Evolutionary conservation across 2,329 filamentous ascomycete genomes (phyloP), one percentile per base, ranked within the genome.

Genomic region (Scorias spongiosa): DNA sequence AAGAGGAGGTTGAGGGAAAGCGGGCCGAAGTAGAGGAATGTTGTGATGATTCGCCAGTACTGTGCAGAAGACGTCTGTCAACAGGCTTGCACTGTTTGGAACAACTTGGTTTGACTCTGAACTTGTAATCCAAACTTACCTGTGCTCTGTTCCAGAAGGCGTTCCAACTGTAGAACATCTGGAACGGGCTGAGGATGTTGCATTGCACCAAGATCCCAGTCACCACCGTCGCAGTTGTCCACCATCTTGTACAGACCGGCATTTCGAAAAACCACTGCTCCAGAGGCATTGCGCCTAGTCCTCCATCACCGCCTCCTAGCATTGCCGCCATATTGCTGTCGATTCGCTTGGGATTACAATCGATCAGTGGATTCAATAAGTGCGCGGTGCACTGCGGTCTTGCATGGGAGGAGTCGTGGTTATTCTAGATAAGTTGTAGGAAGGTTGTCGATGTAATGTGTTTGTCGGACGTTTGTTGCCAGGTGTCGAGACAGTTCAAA

Each of bases 221-320:
- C 46, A 86, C 69, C 37, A 96, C 79, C 0, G 88, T 93, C 4
- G 88, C 87, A 18, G 86, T 88, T 17, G 91, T 96, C 91, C 91
- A 98, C 81, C 84, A 93, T 48, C 91, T 74, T 32, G 91, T 98
- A 64, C 88, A 93, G 20, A 91, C 78, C 2, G 91, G 91, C 83
- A 95, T 95, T 64, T 98, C 91, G 74, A 86, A 95, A 65, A 95
- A 96, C 91, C 91, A 98, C 54, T 89, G 82, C 65, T 96, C 91
- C 7, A 98, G 74, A 37, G 89, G 91, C 57, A 94, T 71, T 49
- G 75, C 72, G 44, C 70, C 67, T 46, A 68, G 55, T 47, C 61
- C 63, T 45, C 65, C 66, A 29, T 51, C 58, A 40, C 66, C 63
- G 29, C 53, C 59, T 44, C 66, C 61, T 42, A 67, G 51, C 51